Evolutionary conservation across 2,329 filamentous ascomycete genomes (phyloP).

Genomic region (Helotiales sp.): DNA sequence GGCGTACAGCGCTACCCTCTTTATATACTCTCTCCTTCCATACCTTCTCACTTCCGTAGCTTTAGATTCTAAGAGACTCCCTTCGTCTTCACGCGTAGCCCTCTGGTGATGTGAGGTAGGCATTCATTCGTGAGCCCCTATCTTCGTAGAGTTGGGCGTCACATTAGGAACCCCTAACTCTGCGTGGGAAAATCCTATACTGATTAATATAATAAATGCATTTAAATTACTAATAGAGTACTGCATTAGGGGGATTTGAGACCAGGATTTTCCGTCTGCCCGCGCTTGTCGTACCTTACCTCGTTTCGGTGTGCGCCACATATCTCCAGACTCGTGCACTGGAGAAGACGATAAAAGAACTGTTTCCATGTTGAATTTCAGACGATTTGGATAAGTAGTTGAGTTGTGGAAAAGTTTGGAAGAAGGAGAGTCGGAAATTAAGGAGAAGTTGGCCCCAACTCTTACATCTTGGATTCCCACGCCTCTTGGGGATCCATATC

Average conservation of each 20-base stretch:
- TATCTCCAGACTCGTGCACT: not conserved
- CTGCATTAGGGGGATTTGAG: too few species aligned
- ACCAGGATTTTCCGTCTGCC: not conserved
- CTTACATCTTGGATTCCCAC: constrained; percentile 3
- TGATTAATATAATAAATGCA: too few species aligned
- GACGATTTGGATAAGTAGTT: not conserved
- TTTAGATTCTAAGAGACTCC: too few species aligned
- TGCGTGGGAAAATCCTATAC: too few species aligned
- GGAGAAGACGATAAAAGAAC: not conserved
- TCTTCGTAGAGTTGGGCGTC: too few species aligned
- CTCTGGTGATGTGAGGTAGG: not conserved
- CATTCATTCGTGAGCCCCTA: not conserved
- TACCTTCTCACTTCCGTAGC: not conserved
- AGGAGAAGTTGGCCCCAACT: not conserved
- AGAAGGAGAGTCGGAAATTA: not conserved
- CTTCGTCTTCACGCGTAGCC: not conserved
- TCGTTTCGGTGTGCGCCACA: not conserved
- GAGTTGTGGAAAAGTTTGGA: not conserved
- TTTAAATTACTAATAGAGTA: too few species aligned
- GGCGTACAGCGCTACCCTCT: not conserved
- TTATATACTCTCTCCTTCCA: not conserved
- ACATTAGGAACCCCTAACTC: not conserved
- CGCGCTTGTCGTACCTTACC: not conserved
- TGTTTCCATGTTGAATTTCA: not conserved
- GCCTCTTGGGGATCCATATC: not conserved